These are phyloP conservation scores for Cairneyella variabilis DNA, from an alignment of 495 filamentous ascomycete species.

Conservation along the genomic window DNA sequence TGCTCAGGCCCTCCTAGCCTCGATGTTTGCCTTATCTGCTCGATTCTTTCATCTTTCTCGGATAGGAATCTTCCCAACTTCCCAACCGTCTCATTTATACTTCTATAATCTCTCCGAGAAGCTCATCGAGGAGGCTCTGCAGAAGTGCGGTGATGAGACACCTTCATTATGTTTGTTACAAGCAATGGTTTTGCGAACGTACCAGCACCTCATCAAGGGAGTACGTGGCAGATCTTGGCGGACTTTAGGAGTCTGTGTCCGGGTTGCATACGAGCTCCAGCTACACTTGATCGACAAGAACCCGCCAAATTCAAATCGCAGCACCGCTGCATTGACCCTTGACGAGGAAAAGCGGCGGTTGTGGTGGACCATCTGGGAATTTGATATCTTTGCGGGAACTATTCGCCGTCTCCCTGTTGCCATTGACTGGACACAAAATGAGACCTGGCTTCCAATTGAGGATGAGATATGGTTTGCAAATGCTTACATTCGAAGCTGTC, in stretches of 20 bases:
- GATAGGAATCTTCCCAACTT: too few species aligned
- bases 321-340: constrained; percentile 9
- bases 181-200: too few species aligned
- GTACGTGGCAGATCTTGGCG: too few species aligned
- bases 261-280: constrained; percentile 29
- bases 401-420: constrained; percentile 29
- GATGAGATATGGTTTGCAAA: constrained; percentile 30
- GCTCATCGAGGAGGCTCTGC: too few species aligned
- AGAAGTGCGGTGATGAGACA: too few species aligned
- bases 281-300: constrained; percentile 29
- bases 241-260: constrained; percentile 30
- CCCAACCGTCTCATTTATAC: too few species aligned
- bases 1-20: too few species aligned
- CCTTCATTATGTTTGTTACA: too few species aligned
- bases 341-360: constrained; percentile 27
- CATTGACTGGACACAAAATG: constrained; percentile 27
- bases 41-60: too few species aligned
- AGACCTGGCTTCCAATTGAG: constrained; percentile 23
- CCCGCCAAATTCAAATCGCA: background rate
- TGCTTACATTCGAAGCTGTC: constrained; percentile 22
- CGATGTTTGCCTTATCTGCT: too few species aligned
- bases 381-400: constrained; percentile 34
- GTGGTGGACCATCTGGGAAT: constrained; percentile 38
- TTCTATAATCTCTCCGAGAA: too few species aligned
- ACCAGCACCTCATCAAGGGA: too few species aligned